Evolutionary conservation across 164 flowering plant species (phyloP).

Genomic region (Houttuynia cordata): DNA sequence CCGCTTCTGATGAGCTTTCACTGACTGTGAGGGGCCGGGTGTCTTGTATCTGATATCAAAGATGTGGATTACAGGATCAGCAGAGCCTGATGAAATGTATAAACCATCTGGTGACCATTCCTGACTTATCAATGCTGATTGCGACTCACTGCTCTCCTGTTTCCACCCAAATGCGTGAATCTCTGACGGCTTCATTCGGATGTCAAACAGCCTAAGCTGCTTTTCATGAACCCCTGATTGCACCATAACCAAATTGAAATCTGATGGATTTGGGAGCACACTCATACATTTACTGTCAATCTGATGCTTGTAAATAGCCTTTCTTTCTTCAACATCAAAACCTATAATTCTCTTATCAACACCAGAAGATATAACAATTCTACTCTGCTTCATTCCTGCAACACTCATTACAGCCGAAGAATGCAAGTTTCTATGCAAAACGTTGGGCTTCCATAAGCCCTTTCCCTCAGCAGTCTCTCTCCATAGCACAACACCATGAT

Average conservation of each 20-base stretch:
- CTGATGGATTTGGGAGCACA: conserved; percentile 79
- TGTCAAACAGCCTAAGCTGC: conserved; percentile 79
- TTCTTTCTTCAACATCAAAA: conserved; percentile 45
- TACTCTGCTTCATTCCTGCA: conserved; percentile 73
- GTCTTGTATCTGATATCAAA: conserved; percentile 79
- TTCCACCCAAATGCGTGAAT: conserved; percentile 81
- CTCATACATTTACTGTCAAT: conserved; percentile 93
- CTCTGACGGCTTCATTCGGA: conserved; percentile 60
- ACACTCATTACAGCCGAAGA: conserved; percentile 97
- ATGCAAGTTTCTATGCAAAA: conserved; percentile 61
- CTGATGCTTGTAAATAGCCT: conserved; percentile 63
- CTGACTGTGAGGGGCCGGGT: conserved; percentile 60
- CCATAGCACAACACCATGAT: conserved; percentile 90
- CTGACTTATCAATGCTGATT: conserved; percentile 86
- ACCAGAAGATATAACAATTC: conserved; percentile 68
- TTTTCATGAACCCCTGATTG: conserved; percentile 72
- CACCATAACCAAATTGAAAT: conserved; percentile 90
- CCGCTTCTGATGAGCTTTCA: conserved; percentile 83
- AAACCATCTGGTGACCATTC: conserved; percentile 94
- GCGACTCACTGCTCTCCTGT: conserved; percentile 90
- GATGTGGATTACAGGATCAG: conserved; percentile 77
- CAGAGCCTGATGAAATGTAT: conserved; percentile 76
- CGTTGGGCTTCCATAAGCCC: conserved; percentile 59
- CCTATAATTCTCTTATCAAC: conserved; percentile 82
- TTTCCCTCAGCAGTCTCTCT: conserved; percentile 37